Conservation (phyloP, 768 basidiomycete genomes). For the Crassisporium funariophilum region DNA sequence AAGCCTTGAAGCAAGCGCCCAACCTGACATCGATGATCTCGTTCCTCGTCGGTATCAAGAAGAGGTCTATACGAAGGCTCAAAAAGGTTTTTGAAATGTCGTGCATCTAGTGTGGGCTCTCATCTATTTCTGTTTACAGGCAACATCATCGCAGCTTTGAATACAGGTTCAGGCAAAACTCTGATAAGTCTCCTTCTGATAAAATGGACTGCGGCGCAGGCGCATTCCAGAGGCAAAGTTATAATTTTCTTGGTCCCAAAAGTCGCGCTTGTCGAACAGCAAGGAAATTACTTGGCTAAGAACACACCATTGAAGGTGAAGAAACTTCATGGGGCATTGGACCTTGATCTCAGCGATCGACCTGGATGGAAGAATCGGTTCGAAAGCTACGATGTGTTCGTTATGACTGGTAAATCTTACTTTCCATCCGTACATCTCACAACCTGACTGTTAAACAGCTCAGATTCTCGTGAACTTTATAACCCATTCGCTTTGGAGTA, state of each 20-base stretch:
- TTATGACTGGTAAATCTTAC: constrained; percentile 70
- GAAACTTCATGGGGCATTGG: constrained; percentile 70
- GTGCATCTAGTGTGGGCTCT: neutral
- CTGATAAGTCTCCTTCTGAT: constrained; percentile 75
- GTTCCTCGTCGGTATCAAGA: constrained; percentile 64
- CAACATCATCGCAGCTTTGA: constrained; percentile 75
- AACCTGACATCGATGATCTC: constrained; percentile 1
- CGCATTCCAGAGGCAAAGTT: constrained; percentile 53
- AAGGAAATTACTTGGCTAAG: constrained; percentile 63
- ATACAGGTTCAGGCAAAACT: constrained; percentile 81
- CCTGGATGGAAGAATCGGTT: constrained; percentile 67
- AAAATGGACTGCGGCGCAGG: constrained; percentile 67
- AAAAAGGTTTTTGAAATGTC: constrained; percentile 34
- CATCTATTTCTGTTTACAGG: constrained; percentile 33
- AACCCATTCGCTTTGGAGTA: constrained; percentile 79
- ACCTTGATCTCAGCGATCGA: constrained; percentile 71
- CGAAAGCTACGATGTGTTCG: constrained; percentile 68
- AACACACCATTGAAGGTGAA: constrained; percentile 68
- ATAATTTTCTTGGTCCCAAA: constrained; percentile 85
- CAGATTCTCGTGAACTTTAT: constrained; percentile 82
- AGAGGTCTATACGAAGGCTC: constrained; percentile 66
- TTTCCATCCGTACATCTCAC: neutral
- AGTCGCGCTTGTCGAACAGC: constrained; percentile 84
- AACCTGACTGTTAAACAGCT: constrained; percentile 41
- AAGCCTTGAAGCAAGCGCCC: neutral